Conservation (phyloP, 768 basidiomycete species). For the Rhodocollybia butyracea region DNA sequence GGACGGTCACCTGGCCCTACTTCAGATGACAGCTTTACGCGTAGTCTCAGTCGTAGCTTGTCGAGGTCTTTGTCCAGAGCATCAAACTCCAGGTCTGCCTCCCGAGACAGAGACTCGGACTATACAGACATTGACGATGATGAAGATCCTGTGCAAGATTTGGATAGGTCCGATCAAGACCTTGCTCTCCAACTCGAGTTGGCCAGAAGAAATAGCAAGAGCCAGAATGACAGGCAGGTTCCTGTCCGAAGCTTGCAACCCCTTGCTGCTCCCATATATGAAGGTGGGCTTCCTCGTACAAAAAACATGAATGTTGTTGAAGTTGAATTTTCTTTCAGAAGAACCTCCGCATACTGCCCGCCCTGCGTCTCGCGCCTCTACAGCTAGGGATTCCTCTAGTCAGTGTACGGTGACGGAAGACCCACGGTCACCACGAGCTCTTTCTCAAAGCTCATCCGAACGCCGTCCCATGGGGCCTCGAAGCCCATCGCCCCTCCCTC, state of each 20-base stretch:
- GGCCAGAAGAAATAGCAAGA: conserved; percentile 81
- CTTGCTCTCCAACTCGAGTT: conserved; percentile 75
- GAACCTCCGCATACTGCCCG: conserved; percentile 54
- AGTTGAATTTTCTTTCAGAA: too few species aligned
- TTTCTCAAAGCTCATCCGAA: conserved; percentile 49
- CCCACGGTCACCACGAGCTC: conserved; percentile 37
- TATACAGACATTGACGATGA: conserved; percentile 48
- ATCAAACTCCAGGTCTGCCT: conserved; percentile 39
- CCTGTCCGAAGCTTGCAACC: conserved; percentile 41
- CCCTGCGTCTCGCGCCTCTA: conserved; percentile 53
- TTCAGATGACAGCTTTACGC: conserved; percentile 42
- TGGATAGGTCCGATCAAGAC: conserved; percentile 74
- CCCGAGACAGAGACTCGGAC: conserved; percentile 37
- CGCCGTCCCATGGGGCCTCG: conserved; percentile 72
- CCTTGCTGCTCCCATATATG: conserved; percentile 70
- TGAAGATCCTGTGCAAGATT: conserved; percentile 32
- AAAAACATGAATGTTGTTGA: too few species aligned
- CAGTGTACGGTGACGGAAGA: conserved; percentile 42
- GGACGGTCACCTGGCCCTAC: conserved; percentile 40
- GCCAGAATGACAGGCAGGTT: conserved; percentile 53
- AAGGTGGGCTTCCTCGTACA: conserved; percentile 47
- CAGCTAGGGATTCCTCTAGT: conserved; percentile 32
- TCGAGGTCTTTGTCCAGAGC: conserved; percentile 30
- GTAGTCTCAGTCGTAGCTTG: conserved; percentile 30
- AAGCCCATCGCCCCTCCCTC: conserved; percentile 67